Base-by-base conservation (phyloP, 495 filamentous ascomycete genomes). In the Neurospora terricola region DNA sequence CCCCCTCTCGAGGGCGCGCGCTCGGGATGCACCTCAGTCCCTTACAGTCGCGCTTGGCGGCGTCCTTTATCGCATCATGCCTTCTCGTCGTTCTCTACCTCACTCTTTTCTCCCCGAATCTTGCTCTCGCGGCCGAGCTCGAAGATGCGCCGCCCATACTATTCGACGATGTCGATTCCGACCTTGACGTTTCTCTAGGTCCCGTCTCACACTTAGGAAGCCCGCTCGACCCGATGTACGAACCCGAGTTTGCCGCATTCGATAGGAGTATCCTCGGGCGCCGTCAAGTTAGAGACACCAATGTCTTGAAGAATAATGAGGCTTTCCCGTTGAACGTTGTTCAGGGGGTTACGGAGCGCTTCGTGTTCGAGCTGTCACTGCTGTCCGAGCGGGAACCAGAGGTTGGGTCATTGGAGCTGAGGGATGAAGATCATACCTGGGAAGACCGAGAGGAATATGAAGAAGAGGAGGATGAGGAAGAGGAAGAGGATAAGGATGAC, bases 31-130 rank as follows among this genome's bases (percentile, higher is more conserved):
- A 88, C 77, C 84, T 88, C 75, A 88, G 87, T 78, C 88, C 86
- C 74, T 82, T 92, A 74, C 91, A 91, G 85, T 91, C 88, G 81
- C 89, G 89, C 75, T 82, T 94, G 75, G 88, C 86, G 80, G 90
- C 91, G 78, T 90, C 88, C 39, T 75, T 90, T 73, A 80, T 86
- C 78, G 87, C 88, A 48, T 86, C 87, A 38, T 78, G 87, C 62
- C 76, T 90, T 40, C 74, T 91, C 38, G 72, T 89, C 42, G 69
- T 88, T 42, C 75, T 92, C 70, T 89, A 88, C 76, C 77, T 90
- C 72, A 78, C 83, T 40, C 77, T 92, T 34, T 85, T 86, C 71
- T 83, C 84, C 38, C 83, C 84, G 39, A 84, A 85, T 73, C 84
- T 90, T 75, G 90, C 88, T 54, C 84, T 90, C 75, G 90, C 90